Evolutionary conservation across 257 asterid genomes (phyloP).

Genomic region (Avicennia marina): DNA sequence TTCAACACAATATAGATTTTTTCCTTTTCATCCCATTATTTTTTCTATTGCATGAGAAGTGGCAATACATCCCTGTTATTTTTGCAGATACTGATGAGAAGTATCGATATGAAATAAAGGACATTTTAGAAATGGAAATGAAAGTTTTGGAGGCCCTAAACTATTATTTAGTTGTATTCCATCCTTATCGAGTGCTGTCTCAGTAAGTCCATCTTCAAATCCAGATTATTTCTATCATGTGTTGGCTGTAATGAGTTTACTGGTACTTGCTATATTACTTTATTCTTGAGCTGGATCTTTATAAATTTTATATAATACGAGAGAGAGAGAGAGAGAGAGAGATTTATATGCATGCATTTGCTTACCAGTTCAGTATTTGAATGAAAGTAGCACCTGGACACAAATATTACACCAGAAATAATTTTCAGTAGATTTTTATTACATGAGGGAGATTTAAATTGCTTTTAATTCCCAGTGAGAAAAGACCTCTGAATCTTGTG

Average conservation of each 20-base stretch:
- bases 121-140: conserved; percentile 98
- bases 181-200: conserved; percentile 77
- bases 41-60: conserved; percentile 12
- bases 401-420: not conserved
- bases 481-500: not conserved
- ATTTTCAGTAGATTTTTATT: not conserved
- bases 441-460: not conserved
- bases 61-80: conserved; percentile 9
- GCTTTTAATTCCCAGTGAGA: not conserved
- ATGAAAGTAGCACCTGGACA: not conserved
- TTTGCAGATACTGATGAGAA: conserved; percentile 77
- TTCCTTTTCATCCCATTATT: conserved; percentile 1
- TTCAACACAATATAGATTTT: not conserved
- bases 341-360: not conserved
- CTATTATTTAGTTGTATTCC: conserved; percentile 86
- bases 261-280: not conserved
- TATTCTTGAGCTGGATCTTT: not conserved
- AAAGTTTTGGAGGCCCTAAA: conserved; percentile 89
- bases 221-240: not conserved
- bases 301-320: not conserved
- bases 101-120: conserved; percentile 78
- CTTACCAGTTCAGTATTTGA: not conserved
- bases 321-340: not conserved
- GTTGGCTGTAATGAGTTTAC: no score
- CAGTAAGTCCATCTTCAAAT: conserved; percentile 50